Base-by-base conservation (phyloP, 78 protist genomes). In the Dictyostelium firmibasis region DNA sequence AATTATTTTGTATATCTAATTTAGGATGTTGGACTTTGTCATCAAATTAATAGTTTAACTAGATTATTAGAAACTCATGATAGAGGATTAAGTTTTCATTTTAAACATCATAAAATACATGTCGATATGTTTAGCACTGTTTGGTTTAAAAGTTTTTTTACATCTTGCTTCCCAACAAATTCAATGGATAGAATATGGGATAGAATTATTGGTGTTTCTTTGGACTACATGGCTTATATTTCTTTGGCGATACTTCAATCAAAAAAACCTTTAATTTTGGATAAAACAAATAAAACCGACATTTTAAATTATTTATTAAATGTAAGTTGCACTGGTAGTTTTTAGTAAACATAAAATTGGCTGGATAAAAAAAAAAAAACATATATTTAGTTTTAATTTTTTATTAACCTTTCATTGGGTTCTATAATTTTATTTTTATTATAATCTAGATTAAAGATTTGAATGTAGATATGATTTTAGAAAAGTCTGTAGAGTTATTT, bases 171-270 rank as follows among this genome's bases (percentile, higher is more conserved):
- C 16, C 83, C 94, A 69, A 60, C 87, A 0, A 78, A 47, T 10
- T 64, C 70, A 43, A 57, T 89, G 36, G 77, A 89, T 70, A 89
- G 94, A 81, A 60, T 89, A 10, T 89, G 94, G 94, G 94, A 89
- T 47, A 78, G 87, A 81, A 89, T 89, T 29, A 89, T 89, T 44
- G 94, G 94, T 20, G 94, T 89, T 29, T 89, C 94, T 43, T 33
- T 89, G 25, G 94, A 89, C 35, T 89, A 81, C 60, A 89, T 89
- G 94, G 94, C 94, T 25, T 89, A 79, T 81, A 64, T 89, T 44
- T 75, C 88, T 18, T 69, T 89, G n/a, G 35, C 87, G 2, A 89
- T 89, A 16, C 60, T 89, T 16, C 87, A 69, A 64, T 57, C 94
- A 81, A 89, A 89, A n/a, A 89, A 81, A 89, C 43, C 79, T 29